phyloP scores from a whole-genome alignment of 2,329 filamentous ascomycete genomes.

The Fusarium sp. region DNA sequence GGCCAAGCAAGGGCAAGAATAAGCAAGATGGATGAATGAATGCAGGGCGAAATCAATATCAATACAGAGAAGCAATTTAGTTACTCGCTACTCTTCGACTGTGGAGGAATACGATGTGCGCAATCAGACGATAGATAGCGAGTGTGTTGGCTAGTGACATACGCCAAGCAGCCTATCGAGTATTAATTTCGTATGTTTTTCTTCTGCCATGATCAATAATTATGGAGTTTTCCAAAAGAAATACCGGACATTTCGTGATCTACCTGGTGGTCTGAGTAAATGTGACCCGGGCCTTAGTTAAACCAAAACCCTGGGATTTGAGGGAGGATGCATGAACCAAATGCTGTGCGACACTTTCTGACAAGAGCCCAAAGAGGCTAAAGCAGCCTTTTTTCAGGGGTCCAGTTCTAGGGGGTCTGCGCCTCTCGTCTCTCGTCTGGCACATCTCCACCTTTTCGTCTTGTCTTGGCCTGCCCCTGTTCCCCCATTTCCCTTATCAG shows the following conservation, averaged over 20 bases:
- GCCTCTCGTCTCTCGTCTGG: slow-evolving; percentile 31
- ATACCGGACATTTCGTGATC: not conserved
- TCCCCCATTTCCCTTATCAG: slow-evolving; percentile 34
- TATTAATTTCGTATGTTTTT: slow-evolving; percentile 35
- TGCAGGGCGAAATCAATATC: slow-evolving; percentile 21
- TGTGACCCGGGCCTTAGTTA: not conserved
- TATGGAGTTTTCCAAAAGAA: no score
- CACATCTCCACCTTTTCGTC: slow-evolving; percentile 12
- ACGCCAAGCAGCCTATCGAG: slow-evolving; percentile 28
- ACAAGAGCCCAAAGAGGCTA: slow-evolving; percentile 10
- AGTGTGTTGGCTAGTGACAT: slow-evolving; percentile 31
- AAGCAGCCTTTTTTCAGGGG: slow-evolving; percentile 29
- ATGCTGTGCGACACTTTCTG: slow-evolving; percentile 28
- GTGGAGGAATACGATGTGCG: slow-evolving; percentile 21
- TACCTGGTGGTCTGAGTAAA: not conserved
- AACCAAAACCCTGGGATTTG: slow-evolving; percentile 36
- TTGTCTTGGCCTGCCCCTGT: slow-evolving; percentile 2
- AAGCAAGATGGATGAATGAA: not conserved
- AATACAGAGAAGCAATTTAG: slow-evolving; percentile 27
- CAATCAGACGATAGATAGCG: not conserved
- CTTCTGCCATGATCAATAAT: not conserved
- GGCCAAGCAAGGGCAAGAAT: slow-evolving; percentile 6
- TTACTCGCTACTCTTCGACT: not conserved
- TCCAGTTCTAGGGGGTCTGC: slow-evolving; percentile 28
- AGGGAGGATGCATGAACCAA: slow-evolving; percentile 25